Conservation (phyloP, 1,284 basidiomycete genomes). For the Farysia itapuensis region DNA sequence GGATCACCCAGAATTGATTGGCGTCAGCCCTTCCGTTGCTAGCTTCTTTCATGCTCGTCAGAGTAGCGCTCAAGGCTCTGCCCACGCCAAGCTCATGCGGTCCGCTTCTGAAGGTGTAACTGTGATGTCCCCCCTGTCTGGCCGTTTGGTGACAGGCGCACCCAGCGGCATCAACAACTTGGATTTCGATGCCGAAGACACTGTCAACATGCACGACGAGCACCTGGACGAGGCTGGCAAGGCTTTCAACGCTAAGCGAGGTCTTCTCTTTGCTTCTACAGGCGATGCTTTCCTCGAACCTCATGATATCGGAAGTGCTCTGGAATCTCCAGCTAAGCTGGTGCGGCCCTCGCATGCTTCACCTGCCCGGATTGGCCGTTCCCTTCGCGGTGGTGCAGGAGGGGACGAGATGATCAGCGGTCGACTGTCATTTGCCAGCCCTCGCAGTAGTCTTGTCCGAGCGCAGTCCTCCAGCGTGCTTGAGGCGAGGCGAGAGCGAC, state of each 20-base stretch:
- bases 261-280: slow-evolving; percentile 29
- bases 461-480: slow-evolving; percentile 25
- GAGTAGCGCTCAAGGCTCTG: slow-evolving; percentile 18
- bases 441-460: slow-evolving; percentile 34
- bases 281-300: slow-evolving; percentile 7
- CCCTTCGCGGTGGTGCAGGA: slow-evolving; percentile 7
- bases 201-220: slow-evolving; percentile 15
- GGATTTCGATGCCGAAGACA: slow-evolving; percentile 37
- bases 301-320: neutral
- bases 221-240: slow-evolving; percentile 5
- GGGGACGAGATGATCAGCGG: slow-evolving; percentile 35
- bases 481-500: slow-evolving; percentile 12
- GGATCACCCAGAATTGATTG: slow-evolving; percentile 26
- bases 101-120: slow-evolving; percentile 23
- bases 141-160: slow-evolving; percentile 21
- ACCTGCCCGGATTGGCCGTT: slow-evolving; percentile 12
- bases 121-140: slow-evolving; percentile 37
- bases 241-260: slow-evolving; percentile 34
- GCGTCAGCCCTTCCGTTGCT: slow-evolving; percentile 36
- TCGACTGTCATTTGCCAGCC: slow-evolving; percentile 32
- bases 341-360: slow-evolving; percentile 10
- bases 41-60: slow-evolving; percentile 30
- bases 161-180: slow-evolving; percentile 31
- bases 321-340: slow-evolving; percentile 4
- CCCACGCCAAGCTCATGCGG: slow-evolving; percentile 27